Evolutionary conservation across 1,284 basidiomycete genomes (phyloP), one percentile per base, ranked within the genome.

Genomic region (Amylostereum areolatum): DNA sequence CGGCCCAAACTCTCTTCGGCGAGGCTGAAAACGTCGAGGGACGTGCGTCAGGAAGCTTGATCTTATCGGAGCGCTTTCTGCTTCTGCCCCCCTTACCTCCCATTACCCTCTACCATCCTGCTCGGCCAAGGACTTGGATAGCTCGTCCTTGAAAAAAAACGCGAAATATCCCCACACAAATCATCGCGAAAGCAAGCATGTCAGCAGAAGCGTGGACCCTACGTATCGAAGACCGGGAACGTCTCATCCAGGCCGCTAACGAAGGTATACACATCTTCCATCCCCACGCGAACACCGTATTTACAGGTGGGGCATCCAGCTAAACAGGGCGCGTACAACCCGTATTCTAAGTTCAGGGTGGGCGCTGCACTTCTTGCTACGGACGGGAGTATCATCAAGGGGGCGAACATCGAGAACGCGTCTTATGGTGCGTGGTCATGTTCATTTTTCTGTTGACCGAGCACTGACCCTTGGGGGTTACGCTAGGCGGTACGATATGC

Each of bases 341-440:
- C 78, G 0, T 91, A 93, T 66, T 94, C 92, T 40, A 85, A 92
- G 32, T 96, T 96, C 63, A 81, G 87, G 42, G 93, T 97, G 8
- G 93, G 94, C 0, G 91, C 92, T 0, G 87, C 91, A 0, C 69
- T 96, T 9, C 68, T 95, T 18, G 73, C 82, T 1, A 64, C 75
- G 0, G 78, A 85, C 51, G 91, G 89, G 1, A 67, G 73, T 10
- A 79, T 95, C 36, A 77, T 93, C 53, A 86, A 81, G 48, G 92
- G 93, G 4, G 82, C 85, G 35, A 96, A 95, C 61, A 77, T 96
- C 51, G 93, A 97, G 69, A 96, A 96, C 60, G 91, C 91, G 0
- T 90, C 89, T 0, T 94, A 92, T 62, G 89, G 93, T 88, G 25
- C 47, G 65, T 58, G 7, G 12, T 18, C 27, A 28, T 34, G 31